These are phyloP conservation scores for Phyllosticta citribraziliensis DNA, from an alignment of 2,329 filamentous ascomycete species.

Conservation along the genomic window DNA sequence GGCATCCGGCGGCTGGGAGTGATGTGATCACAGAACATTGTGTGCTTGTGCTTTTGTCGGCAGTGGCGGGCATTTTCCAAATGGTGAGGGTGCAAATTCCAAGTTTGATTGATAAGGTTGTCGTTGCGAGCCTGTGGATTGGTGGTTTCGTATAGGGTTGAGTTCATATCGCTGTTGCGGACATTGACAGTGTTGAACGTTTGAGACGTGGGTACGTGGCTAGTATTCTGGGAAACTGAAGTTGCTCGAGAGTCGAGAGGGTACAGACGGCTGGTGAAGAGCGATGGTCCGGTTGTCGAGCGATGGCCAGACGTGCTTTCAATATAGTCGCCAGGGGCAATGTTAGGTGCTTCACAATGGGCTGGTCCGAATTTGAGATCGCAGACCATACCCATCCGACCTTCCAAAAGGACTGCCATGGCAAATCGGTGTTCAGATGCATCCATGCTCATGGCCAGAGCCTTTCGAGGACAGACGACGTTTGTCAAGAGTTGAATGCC, in stretches of 20 bases:
- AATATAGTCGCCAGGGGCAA: neutral
- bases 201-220: neutral
- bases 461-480: constrained; percentile 46
- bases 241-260: neutral
- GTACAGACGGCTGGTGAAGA: constrained; percentile 11
- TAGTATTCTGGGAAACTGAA: neutral
- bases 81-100: constrained; percentile 17
- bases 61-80: neutral
- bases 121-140: constrained; percentile 16
- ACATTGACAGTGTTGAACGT: constrained; percentile 21
- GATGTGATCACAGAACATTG: neutral
- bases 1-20: neutral
- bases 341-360: neutral
- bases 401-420: constrained; percentile 50
- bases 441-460: constrained; percentile 54
- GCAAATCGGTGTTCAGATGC: constrained; percentile 46
- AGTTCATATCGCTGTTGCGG: constrained; percentile 16
- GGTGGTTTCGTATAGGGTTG: constrained; percentile 17
- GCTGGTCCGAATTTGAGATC: constrained; percentile 32
- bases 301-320: constrained; percentile 3
- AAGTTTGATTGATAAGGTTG: constrained; percentile 22
- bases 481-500: constrained; percentile 39
- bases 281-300: constrained; percentile 11
- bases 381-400: constrained; percentile 51
- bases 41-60: neutral